phyloP scores from a whole-genome alignment of 2,329 filamentous ascomycete species.

The Xylaria hypoxylon region DNA sequence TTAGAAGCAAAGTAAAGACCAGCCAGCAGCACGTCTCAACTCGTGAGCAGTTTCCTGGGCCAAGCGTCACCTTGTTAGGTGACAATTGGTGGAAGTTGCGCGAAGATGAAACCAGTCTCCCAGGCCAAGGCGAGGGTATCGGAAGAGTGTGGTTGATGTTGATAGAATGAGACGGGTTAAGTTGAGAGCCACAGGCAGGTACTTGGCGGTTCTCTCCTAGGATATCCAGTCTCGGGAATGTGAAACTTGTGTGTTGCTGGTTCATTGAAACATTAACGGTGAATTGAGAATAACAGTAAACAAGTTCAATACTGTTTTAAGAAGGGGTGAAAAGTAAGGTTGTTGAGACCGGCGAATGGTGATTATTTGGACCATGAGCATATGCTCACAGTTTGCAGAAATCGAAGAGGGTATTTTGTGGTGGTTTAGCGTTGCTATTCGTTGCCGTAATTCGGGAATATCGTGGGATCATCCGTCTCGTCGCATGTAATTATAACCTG shows the following conservation, averaged over 20 bases:
- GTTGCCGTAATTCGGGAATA: slow-evolving; percentile 43
- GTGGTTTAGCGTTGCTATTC: slow-evolving; percentile 37
- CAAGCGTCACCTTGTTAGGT: slow-evolving; percentile 8
- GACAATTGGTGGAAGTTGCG: slow-evolving; percentile 21
- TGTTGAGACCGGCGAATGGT: slow-evolving; percentile 43
- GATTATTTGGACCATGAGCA: slow-evolving; percentile 36
- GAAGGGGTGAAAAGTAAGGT: slow-evolving; percentile 41
- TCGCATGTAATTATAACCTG: slow-evolving; percentile 48
- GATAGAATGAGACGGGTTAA: slow-evolving; percentile 29
- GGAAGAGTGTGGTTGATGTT: slow-evolving; percentile 16
- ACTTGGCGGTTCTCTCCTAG: slow-evolving; percentile 15
- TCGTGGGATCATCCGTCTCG: slow-evolving; percentile 47
- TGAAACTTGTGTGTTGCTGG: slow-evolving; percentile 40
- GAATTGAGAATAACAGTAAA: slow-evolving; percentile 46
- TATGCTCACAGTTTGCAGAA: slow-evolving; percentile 39
- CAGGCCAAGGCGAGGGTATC: slow-evolving; percentile 30
- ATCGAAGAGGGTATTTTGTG: slow-evolving; percentile 39
- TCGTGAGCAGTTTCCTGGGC: slow-evolving; percentile 21
- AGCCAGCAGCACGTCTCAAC: slow-evolving; percentile 39
- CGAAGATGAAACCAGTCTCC: slow-evolving; percentile 26
- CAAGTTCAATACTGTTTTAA: slow-evolving; percentile 45
- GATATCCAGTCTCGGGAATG: slow-evolving; percentile 23
- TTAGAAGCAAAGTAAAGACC: slow-evolving; percentile 35
- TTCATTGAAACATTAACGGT: slow-evolving; percentile 51
- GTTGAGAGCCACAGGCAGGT: slow-evolving; percentile 18